phyloP scores from a whole-genome alignment of 371 early-diverging fungal species.

The Zancudomyces culisetae region DNA sequence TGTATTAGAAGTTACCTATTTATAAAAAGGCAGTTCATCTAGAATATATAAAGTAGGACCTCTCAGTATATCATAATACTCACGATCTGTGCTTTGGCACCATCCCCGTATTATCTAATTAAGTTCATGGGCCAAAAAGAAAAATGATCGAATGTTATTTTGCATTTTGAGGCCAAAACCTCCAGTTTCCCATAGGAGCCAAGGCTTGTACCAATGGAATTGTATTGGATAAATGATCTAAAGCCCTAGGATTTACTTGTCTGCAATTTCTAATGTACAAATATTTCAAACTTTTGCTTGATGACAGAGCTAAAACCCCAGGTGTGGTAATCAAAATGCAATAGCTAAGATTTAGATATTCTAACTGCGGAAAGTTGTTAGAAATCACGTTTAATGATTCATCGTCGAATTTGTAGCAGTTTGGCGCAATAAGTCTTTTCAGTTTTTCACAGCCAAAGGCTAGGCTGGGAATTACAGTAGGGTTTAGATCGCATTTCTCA shows the following conservation, averaged over 20 bases:
- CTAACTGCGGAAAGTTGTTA: not conserved
- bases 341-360: not conserved
- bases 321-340: not conserved
- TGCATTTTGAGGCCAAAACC: conserved; percentile 3
- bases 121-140: too few species aligned
- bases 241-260: not conserved
- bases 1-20: too few species aligned
- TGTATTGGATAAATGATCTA: not conserved
- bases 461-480: not conserved
- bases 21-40: too few species aligned
- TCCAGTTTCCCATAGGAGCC: conserved; percentile 1
- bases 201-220: not conserved
- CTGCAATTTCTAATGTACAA: not conserved
- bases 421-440: not conserved
- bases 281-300: not conserved
- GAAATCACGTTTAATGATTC: not conserved
- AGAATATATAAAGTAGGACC: too few species aligned
- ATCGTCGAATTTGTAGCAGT: conserved; percentile 1
- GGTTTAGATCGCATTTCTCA: not conserved
- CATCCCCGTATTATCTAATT: too few species aligned
- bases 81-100: too few species aligned
- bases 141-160: too few species aligned
- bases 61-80: too few species aligned
- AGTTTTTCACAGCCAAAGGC: not conserved
- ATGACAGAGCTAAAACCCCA: not conserved